A percentile compares a stretch with the other conserved stretches of the same genome.
These are phyloP conservation scores for Sporothrix curviconia DNA, from an alignment of 2,329 filamentous ascomycete genomes.

Conservation along the genomic window DNA sequence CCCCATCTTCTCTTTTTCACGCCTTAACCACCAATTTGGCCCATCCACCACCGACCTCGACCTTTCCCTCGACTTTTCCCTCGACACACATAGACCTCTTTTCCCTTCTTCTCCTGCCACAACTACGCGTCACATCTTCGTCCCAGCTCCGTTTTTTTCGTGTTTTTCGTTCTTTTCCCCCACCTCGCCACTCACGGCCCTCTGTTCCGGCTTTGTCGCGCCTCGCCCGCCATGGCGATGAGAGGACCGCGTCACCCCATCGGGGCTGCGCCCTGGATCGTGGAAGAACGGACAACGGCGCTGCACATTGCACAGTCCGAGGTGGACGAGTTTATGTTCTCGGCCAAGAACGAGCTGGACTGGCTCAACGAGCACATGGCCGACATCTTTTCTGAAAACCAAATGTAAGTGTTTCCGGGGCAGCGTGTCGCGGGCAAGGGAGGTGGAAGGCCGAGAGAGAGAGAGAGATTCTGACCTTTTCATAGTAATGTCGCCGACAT, in stretches of 20 bases:
- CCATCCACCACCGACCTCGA: too few species aligned
- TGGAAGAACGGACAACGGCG: slow-evolving; percentile 74
- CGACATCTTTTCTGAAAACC: slow-evolving; percentile 80
- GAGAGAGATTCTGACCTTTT: background rate
- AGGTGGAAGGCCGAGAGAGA: background rate
- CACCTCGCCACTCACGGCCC: too few species aligned
- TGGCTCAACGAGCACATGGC: slow-evolving; percentile 99
- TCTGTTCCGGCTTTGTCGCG: background rate
- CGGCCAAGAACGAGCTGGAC: slow-evolving; percentile 87
- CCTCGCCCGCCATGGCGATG: slow-evolving; percentile 33
- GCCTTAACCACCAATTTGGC: background rate
- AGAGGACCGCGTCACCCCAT: slow-evolving; percentile 58
- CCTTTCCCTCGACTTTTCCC: background rate
- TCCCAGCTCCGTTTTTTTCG: background rate
- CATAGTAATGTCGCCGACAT: slow-evolving; percentile 80
- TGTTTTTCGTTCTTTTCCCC: background rate
- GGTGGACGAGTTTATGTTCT: slow-evolving; percentile 87
- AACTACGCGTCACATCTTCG: too few species aligned
- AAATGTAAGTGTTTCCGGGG: slow-evolving; percentile 62
- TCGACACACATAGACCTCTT: too few species aligned
- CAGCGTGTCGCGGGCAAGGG: background rate
- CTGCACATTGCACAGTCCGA: slow-evolving; percentile 71
- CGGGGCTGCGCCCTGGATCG: slow-evolving; percentile 78
- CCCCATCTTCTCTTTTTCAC: background rate
- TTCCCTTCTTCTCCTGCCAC: background rate